Percentiles rank a stretch among this genome's conserved stretches.
Conservation (phyloP, 768 basidiomycete genomes). For the Tubosaeta brunneosetosa region DNA sequence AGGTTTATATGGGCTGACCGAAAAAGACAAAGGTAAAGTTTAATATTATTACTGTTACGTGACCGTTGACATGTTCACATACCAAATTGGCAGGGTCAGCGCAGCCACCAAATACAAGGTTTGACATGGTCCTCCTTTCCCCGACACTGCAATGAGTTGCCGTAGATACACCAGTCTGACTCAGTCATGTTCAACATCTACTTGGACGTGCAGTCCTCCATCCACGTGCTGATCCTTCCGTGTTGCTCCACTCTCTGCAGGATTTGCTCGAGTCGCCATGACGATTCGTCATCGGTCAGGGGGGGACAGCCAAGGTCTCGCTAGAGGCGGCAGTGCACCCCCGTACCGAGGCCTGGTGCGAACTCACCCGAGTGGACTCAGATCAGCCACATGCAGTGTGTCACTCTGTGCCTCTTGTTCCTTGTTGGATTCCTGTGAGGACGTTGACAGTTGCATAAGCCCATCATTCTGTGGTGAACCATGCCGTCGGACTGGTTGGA, state of each 20-base stretch:
- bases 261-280: neutral
- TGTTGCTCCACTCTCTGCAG: neutral
- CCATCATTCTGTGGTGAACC: too few species aligned
- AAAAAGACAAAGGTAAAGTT: constrained; percentile 13
- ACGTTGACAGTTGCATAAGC: too few species aligned
- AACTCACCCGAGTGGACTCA: too few species aligned
- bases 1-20: constrained; percentile 15
- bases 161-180: too few species aligned
- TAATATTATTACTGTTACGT: constrained; percentile 10
- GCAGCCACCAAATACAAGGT: constrained; percentile 1
- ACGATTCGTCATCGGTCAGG: neutral
- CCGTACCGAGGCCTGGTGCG: too few species aligned
- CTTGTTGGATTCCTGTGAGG: too few species aligned
- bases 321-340: neutral
- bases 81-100: constrained; percentile 13
- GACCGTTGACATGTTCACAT: constrained; percentile 10
- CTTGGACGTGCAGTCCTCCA: neutral
- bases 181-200: too few species aligned
- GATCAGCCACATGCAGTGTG: neutral
- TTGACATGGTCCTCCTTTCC: neutral
- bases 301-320: neutral
- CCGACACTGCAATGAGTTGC: constrained; percentile 3
- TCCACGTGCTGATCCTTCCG: neutral
- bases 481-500: too few species aligned
- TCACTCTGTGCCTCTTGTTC: neutral